Evolutionary conservation across 2,329 filamentous ascomycete genomes (phyloP), one percentile per base, ranked within the genome.

Genomic region (Gnomoniopsis smithogilvyi): DNA sequence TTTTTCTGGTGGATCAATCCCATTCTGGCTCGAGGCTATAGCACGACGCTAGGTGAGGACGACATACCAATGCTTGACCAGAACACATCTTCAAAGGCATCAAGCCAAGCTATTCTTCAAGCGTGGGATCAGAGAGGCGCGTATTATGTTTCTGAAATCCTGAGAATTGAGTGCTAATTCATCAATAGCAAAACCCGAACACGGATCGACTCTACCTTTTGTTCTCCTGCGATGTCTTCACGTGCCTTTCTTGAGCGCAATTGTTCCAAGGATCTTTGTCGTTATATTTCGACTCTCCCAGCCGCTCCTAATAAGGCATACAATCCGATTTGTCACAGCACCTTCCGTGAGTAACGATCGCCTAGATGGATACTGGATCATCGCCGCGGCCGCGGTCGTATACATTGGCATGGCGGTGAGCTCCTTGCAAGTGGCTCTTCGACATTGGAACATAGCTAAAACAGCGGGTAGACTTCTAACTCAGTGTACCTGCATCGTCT

Each of bases 271-370:
- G 8, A 38, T 78, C 0, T 70, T 70, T 24, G 62, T 78, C 14
- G 71, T 75, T 15, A 8, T 67, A 1, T 78, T 78, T 57, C 70
- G 72, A 4, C 78, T 74, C 51, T 68, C 71, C 0, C 77, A 78
- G 58, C 72, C 76, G 4, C 50, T 73, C 2, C 64, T 79, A 2
- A 78, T 79, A 38, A 70, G 70, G 21, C 56, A 67, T 4, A 65
- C 71, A 0, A 77, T 79, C 51, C 62, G 61, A 47, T 77, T 68
- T 52, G 65, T 70, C 15, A 64, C 55, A 15, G 46, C 51, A 12
- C 41, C 57, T 14, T 26, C 55, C n/a, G 22, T n/a, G 10, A 12
- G 52, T 6, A 61, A 59, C 36, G 36, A 51, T 1, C 21, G 14
- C 19, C 24, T 41, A 30, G 30, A 30, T 15, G 67, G 67, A 14